Conservation (phyloP, 2,329 filamentous ascomycete genomes). For the Nigrospora oryzae region DNA sequence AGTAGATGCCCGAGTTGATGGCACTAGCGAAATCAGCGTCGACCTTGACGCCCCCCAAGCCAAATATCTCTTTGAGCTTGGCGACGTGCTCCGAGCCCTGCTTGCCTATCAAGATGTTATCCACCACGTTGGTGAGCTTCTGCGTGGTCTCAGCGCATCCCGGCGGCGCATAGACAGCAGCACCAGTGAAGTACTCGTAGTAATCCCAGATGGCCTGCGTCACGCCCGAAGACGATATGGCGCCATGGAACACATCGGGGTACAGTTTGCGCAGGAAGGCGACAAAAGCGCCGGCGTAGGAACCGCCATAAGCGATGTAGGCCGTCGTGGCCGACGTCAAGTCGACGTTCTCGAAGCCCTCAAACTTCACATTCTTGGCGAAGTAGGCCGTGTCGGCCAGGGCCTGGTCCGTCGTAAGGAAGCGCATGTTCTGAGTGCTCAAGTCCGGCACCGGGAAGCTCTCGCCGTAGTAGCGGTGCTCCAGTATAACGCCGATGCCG, state of each 20-base stretch:
- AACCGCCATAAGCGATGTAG: conserved; percentile 76
- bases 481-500: conserved; percentile 72
- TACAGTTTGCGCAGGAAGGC: conserved; percentile 71
- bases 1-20: conserved; percentile 30
- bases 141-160: conserved; percentile 59
- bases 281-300: conserved; percentile 73
- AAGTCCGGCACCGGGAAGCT: conserved; percentile 64
- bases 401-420: conserved; percentile 76
- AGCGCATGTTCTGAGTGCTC: conserved; percentile 62
- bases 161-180: conserved; percentile 37
- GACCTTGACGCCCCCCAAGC: conserved; percentile 32
- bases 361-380: conserved; percentile 62
- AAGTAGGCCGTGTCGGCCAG: conserved; percentile 78
- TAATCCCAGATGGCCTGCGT: conserved; percentile 71
- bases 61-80: conserved; percentile 34
- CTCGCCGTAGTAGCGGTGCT: conserved; percentile 80
- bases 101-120: conserved; percentile 38
- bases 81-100: conserved; percentile 30
- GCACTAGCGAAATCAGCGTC: conserved; percentile 39
- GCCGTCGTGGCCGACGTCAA: conserved; percentile 58
- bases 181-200: conserved; percentile 53
- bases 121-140: conserved; percentile 41
- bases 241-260: conserved; percentile 69
- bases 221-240: conserved; percentile 74
- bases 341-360: conserved; percentile 58